Evolutionary conservation across 2,329 filamentous ascomycete species (phyloP).

Genomic region (Trichoderma sp.): DNA sequence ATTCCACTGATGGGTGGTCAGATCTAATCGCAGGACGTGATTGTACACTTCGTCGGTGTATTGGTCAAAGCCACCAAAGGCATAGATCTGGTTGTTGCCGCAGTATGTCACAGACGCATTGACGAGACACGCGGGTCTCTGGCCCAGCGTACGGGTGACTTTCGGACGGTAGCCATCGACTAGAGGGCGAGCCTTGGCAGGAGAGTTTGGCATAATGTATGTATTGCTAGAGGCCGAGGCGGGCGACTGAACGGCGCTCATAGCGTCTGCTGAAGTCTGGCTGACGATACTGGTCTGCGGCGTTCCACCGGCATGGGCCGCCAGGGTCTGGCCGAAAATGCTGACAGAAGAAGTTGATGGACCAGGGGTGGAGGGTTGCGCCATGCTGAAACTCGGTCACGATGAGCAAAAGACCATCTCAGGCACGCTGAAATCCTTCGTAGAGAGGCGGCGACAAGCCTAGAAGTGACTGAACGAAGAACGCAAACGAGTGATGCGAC

Average conservation of each 20-base stretch:
- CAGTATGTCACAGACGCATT: conserved; percentile 99
- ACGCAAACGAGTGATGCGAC: conserved; percentile 11
- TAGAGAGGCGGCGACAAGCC: background rate
- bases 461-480: background rate
- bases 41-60: conserved; percentile 99
- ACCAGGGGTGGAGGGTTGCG: conserved; percentile 51
- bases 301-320: conserved; percentile 36
- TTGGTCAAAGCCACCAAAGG: conserved; percentile 97
- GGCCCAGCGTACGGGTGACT: conserved; percentile 76
- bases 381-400: conserved; percentile 44
- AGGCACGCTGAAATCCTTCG: background rate
- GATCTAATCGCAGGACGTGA: conserved; percentile 87
- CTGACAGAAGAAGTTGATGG: conserved; percentile 52
- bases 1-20: conserved; percentile 88
- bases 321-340: conserved; percentile 36
- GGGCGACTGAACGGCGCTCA: conserved; percentile 33
- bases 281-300: conserved; percentile 36
- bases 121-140: conserved; percentile 89
- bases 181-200: conserved; percentile 66
- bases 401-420: conserved; percentile 18
- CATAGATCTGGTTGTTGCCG: conserved; percentile 95
- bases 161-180: conserved; percentile 81
- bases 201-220: conserved; percentile 89
- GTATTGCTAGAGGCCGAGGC: conserved; percentile 62
- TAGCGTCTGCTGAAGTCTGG: conserved; percentile 37